Base-by-base conservation (phyloP, 441 rosid genomes). In the Erysimum pusillum region DNA sequence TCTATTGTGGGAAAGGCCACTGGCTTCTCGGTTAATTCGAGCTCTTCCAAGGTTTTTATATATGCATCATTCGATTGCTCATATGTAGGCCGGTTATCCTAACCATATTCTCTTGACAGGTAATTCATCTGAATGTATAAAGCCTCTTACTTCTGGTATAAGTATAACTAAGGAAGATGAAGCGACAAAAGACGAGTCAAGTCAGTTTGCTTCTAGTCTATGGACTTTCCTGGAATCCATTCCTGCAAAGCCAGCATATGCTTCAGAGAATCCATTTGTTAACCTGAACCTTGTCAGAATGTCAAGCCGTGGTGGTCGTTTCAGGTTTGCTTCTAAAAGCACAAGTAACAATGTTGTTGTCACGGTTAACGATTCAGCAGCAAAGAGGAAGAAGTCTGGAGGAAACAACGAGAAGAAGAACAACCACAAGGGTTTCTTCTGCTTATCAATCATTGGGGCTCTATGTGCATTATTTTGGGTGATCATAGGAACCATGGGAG, bases 181-280 rank as follows among this genome's bases (percentile, higher is more conserved):
- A 18, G 83, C 54, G 17, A 81, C 59, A 39, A 83, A 25, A 35
- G 85, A 36, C 35, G 83, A 73, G 49, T 44, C 81, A 60, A 81
- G 92, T 74, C 69, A 81, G 87, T 42, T 90, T 58, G 82, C 97
- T 71, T 90, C 93, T 41, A 76, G 87, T 7, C 3, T 94, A 76
- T 91, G 97, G 97, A 18, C 80, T 13, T 88, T 89, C 72, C 86
- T 94, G 64, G 97, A 94, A 60, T 88, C 97, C 3, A 89, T 94
- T 73, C 98, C 96, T 35, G 64, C 94, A 4, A 79, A 85, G 41
- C 98, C 97, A 9, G 98, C 97, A 41, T 86, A 88, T 36, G 98
- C 98, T 36, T 64, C 92, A 3, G 97, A 94, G 85, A 85, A 1
- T 61, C 88, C 90, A 15, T 64, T 90, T 46, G 48, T 48, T 39